A percentile compares a stretch with the other conserved stretches of the same genome.
Conservation (phyloP, 1,284 basidiomycete genomes). For the Austroboletus rostrupii region DNA sequence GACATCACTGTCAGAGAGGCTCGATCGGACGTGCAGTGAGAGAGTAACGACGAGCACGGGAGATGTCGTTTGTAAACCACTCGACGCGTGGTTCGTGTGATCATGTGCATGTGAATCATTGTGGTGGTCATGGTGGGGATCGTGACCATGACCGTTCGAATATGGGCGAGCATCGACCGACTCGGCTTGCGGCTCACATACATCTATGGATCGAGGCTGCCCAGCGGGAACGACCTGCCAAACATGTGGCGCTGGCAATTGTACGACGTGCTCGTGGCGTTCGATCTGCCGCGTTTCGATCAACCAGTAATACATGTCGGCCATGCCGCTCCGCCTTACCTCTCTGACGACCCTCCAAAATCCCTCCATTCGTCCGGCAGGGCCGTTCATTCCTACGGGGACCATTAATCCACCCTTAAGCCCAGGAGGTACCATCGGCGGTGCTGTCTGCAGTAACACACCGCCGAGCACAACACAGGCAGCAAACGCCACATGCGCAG, state of each 20-base stretch:
- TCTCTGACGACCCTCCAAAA: constrained; percentile 79
- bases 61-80: constrained; percentile 14
- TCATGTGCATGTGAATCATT: neutral
- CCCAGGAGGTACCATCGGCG: constrained; percentile 36
- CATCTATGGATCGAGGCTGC: constrained; percentile 15
- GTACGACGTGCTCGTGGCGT: constrained; percentile 71
- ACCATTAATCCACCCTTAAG: constrained; percentile 11
- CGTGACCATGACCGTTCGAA: constrained; percentile 14
- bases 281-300: constrained; percentile 51
- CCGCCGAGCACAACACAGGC: constrained; percentile 77
- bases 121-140: constrained; percentile 2
- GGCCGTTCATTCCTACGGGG: constrained; percentile 3
- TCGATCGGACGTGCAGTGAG: constrained; percentile 69
- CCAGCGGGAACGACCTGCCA: constrained; percentile 73
- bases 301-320: neutral
- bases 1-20: constrained; percentile 70
- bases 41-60: constrained; percentile 75
- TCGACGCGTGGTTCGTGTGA: neutral
- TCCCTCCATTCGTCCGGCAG: constrained; percentile 52
- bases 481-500: constrained; percentile 78
- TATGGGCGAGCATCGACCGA: neutral
- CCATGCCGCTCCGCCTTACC: constrained; percentile 37
- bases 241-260: constrained; percentile 77
- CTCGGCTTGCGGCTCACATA: neutral
- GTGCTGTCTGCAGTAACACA: constrained; percentile 84